Percentiles rank a stretch among this genome's conserved stretches.
Conservation (phyloP, 1,139 yeast species). For the Pichia sp. region DNA sequence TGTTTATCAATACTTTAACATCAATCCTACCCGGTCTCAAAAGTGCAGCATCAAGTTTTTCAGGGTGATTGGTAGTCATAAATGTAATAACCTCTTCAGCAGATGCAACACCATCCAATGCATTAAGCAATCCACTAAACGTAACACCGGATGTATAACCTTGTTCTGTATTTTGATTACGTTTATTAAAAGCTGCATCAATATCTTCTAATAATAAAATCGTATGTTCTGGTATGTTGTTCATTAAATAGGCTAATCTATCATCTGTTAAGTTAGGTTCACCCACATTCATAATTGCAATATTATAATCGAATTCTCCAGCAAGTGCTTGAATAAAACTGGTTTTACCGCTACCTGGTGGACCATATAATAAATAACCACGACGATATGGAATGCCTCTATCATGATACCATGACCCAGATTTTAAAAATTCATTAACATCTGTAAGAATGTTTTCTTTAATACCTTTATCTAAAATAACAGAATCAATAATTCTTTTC, state of each 20-base stretch:
- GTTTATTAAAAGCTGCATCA: slow-evolving; percentile 88
- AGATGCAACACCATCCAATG: slow-evolving; percentile 97
- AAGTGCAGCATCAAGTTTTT: slow-evolving; percentile 76
- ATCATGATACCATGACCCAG: slow-evolving; percentile 89
- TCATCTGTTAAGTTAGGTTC: slow-evolving; percentile 93
- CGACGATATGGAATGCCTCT: slow-evolving; percentile 96
- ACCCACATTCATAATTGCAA: slow-evolving; percentile 84
- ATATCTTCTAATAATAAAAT: slow-evolving; percentile 83
- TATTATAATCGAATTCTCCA: slow-evolving; percentile 91
- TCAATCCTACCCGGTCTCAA: slow-evolving; percentile 95
- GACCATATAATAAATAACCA: slow-evolving; percentile 91
- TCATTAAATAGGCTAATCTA: slow-evolving; percentile 88
- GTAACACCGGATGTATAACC: slow-evolving; percentile 81
- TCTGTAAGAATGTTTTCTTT: slow-evolving; percentile 62
- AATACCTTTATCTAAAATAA: slow-evolving; percentile 72
- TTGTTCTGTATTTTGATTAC: slow-evolving; percentile 72
- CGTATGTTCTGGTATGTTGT: slow-evolving; percentile 88
- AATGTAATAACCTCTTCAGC: slow-evolving; percentile 95
- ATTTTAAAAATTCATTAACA: slow-evolving; percentile 68
- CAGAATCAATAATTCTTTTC: slow-evolving; percentile 79
- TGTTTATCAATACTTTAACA: slow-evolving; percentile 71
- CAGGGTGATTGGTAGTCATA: slow-evolving; percentile 98
- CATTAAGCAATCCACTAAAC: slow-evolving; percentile 87
- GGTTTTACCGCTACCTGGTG: slow-evolving; percentile 97
- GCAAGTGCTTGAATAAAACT: slow-evolving; percentile 95